Percentiles rank a stretch among this genome's conserved stretches.
Evolutionary conservation across 176 grass and related monocot genomes (phyloP).

Genomic region (Hordeum vulgare): MorexV3_pseudomolecules_assembly NC_058522.1:5587725-5588224

Average conservation of each 20-base stretch:
- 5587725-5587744: no score
- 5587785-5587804: no score
- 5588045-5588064: neutral
- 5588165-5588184: neutral
- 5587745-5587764: no score
- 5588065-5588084: neutral
- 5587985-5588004: no score
- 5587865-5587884: neutral
- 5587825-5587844: no score
- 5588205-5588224: no score
- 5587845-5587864: neutral
- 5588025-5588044: neutral
- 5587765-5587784: no score
- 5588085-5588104: neutral
- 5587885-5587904: neutral
- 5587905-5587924: neutral
- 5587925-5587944: neutral
- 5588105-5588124: neutral
- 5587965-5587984: no score
- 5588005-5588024: no score
- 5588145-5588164: neutral
- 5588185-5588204: neutral
- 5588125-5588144: neutral
- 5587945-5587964: neutral
- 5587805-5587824: no score